Evolutionary conservation across 345 rosid species (phyloP), one percentile per base, ranked within the genome.

Genomic region (Populus simonii): DNA sequence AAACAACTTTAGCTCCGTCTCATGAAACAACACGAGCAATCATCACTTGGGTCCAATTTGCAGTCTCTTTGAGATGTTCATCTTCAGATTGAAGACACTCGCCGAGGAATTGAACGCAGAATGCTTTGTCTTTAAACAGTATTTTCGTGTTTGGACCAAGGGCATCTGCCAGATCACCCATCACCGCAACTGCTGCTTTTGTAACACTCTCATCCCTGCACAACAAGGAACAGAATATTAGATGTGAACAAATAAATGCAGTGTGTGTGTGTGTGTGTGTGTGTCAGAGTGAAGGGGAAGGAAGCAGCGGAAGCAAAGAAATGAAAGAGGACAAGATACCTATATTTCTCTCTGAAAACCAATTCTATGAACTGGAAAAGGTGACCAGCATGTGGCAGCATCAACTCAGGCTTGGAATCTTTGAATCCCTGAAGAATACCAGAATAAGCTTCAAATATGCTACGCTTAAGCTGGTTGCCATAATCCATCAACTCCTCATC

Each of bases 381-480:
- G 85, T 95, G 93, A 8, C 87, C 88, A 36, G 91, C 98, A 63
- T 95, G 94, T 0, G 98, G 96, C 74, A 92, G 13, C 97, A 95
- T 92, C 81, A 93, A 80, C 78, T 93, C 97, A 8, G 92, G 80
- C 85, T 89, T 92, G 12, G 87, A 84, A 71, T 86, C 90, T 87
- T 96, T 96, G 82, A 90, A 92, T 36, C 99, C 98, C 82, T 96
- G 99, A 31, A 96, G 91, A 76, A 93, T 93, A 70, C 97, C 99
- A 6, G 98, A 92, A 83, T 91, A 96, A 17, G 98, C 98, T 77
- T 96, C 98, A 29, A 96, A 93, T 69, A 96, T 89, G 86, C 99
- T 89, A 41, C 90, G 88, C 80, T 91, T 87, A 31, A 96, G 93
- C 84, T 90, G 91, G 87, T 93, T 92, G 1, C 91, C 92, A 51